Conservation (phyloP, 192 early-diverging fungal genomes). For the Backusella westeae region DNA sequence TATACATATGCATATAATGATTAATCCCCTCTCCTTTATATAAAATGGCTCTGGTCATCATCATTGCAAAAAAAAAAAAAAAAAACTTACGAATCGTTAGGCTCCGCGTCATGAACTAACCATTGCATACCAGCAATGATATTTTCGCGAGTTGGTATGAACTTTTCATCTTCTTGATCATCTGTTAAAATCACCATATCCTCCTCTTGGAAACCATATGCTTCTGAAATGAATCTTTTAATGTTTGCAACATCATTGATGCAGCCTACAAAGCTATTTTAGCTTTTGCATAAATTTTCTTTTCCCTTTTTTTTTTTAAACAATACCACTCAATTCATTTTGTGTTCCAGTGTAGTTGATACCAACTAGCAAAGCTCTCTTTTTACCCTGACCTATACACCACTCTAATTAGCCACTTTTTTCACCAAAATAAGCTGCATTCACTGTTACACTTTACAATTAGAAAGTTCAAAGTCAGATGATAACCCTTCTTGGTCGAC, state of each 20-base stretch:
- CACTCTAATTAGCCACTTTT: not conserved
- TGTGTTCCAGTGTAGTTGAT: slow-evolving; percentile 82
- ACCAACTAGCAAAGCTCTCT: slow-evolving; percentile 86
- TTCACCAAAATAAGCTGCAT: not conserved
- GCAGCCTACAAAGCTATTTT: slow-evolving; percentile 51
- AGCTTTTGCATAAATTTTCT: not conserved
- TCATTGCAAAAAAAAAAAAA: not conserved
- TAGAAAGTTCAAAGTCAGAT: slow-evolving; percentile 45
- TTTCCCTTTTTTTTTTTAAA: not conserved
- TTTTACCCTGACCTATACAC: slow-evolving; percentile 53
- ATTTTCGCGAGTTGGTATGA: slow-evolving; percentile 71
- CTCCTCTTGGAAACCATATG: slow-evolving; percentile 59
- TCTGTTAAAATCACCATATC: slow-evolving; percentile 80
- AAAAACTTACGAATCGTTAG: slow-evolving; percentile 65
- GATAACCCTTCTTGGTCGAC: slow-evolving; percentile 24
- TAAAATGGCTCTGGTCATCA: not conserved
- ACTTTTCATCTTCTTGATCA: slow-evolving; percentile 60
- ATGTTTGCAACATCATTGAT: slow-evolving; percentile 82
- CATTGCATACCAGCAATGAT: slow-evolving; percentile 75
- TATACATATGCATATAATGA: slow-evolving; percentile 12
- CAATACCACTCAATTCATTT: slow-evolving; percentile 52
- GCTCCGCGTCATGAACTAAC: slow-evolving; percentile 70
- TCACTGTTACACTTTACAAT: slow-evolving; percentile 30
- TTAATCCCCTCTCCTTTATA: not conserved
- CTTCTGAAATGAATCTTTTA: slow-evolving; percentile 62